Base-by-base conservation (phyloP, 2,329 filamentous ascomycete genomes). In the Leptographium galeiforme region DNA sequence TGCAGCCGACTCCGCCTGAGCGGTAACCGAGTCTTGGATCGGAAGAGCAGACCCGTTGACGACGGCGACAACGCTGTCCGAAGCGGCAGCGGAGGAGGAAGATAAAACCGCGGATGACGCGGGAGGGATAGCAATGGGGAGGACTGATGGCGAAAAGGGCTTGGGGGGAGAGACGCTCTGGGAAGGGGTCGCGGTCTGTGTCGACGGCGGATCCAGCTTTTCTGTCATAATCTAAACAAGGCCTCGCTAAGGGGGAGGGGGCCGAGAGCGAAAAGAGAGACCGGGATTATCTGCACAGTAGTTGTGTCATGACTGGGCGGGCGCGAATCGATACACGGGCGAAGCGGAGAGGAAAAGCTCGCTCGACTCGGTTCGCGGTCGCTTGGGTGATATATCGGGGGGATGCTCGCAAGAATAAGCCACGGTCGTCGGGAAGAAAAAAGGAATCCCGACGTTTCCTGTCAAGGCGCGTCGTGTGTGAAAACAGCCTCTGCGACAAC, bases 181-280 rank as follows among this genome's bases (percentile, higher is more conserved):
- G 73, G 72, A 77, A 65, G 75, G 71, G 71, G 72, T 69, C 72
- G 72, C 73, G 67, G 72, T 69, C 68, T 74, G 77, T 68, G 76
- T 76, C 63, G 72, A 72, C 68, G 75, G 70, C 66, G 72, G 66
- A 61, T 68, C 69, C 59, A 70, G 69, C 66, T 73, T 79, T 68
- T 82, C 78, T 69, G 76, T 81, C 78, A 82, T 82, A 79, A 74
- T 82, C 73, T 74, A 71, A 60, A 59, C 66, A 61, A 62, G 66
- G 66, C 70, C 72, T 72, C 73, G 67, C 66, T 63, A 66, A 67
- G 62, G 60, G 59, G 61, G 59, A 60, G 57, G 60, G 61, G 60
- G 63, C 64, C 63, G 41, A 53, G 14, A 48, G 47, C 41, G 33
- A 14, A 40, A 40, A 46, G 41, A 48, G 52, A 38, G 33, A 40